Evolutionary conservation across 768 basidiomycete genomes (phyloP), one percentile per base, ranked within the genome.

Genomic region (Tylopilus sp.): DNA sequence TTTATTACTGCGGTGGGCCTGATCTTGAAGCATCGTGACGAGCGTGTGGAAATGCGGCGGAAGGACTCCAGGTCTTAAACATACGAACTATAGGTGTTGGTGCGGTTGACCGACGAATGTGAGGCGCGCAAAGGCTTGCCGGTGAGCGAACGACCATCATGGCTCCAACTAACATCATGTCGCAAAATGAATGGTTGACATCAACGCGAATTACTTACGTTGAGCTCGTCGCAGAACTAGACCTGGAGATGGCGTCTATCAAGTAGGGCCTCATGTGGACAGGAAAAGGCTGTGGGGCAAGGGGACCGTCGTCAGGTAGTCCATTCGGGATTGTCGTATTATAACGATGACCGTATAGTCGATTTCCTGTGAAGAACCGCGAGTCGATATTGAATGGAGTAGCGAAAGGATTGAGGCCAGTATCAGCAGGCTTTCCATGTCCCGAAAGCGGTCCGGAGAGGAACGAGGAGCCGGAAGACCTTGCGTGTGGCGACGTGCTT

Each of bases 371-470:
- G 16, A 41, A 36, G 46, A 52, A 48, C 29, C 55, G 53, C 22
- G 59, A 54, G 28, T 54, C 56, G 17, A 67, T 53, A 34, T 57
- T 52, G 52, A 72, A 72, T 21, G 71, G 69, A 17, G 54, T 28
- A 19, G 71, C 69, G 53, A 71, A 70, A 14, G 69, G 69, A 43
- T 71, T 71, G 53, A 71, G 67, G 43, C 61, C 56, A 19, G 56
- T 48, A 36, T 70, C 61, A 25, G 56, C 42, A 11, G 53, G 33
- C 48, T 61, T 67, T 40, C 51, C 55, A 11, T 64, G 58, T 11
- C 29, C 33, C 0, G 28, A 31, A 30, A 45, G 45, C 28, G 60
- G 22, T 31, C 55, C 62, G 36, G 55, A 45, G 30, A 56, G 19
- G 14, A 58, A 59, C 36, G 56, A 36, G 29, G 54, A 37, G 13